Evolutionary conservation across 441 rosid genomes (phyloP).

Genomic region (Lepidium campestre): DNA sequence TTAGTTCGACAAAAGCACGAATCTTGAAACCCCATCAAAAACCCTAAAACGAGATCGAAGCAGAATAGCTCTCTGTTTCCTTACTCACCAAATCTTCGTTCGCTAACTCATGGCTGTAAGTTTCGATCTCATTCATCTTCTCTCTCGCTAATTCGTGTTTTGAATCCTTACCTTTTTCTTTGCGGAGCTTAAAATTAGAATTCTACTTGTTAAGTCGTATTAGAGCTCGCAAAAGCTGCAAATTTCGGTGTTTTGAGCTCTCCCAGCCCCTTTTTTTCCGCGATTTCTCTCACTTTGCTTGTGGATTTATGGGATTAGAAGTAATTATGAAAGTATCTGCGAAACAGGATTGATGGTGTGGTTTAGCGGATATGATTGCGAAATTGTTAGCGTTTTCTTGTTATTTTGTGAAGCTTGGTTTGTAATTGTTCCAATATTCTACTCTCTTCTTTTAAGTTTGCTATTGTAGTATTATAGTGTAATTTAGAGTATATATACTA

Average conservation of each 20-base stretch:
- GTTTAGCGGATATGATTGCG: background rate
- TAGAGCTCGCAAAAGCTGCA: background rate
- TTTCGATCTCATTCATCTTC: background rate
- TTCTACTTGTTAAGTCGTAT: background rate
- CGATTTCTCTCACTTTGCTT: background rate
- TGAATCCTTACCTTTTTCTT: background rate
- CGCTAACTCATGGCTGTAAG: slow-evolving; percentile 26
- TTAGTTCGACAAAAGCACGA: background rate
- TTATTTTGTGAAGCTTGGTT: background rate
- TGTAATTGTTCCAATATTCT: background rate
- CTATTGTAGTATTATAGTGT: background rate
- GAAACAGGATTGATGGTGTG: background rate
- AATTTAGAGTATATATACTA: background rate
- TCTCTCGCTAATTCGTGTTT: background rate
- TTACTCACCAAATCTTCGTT: background rate
- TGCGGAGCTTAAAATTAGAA: background rate
- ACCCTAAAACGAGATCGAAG: slow-evolving; percentile 15
- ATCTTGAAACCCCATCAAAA: background rate
- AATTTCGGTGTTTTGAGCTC: slow-evolving; percentile 3
- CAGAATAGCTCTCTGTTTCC: background rate
- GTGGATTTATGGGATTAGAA: background rate
- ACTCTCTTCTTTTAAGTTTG: background rate
- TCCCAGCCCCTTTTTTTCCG: background rate
- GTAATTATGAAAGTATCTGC: background rate
- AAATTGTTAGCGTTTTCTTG: background rate